Evolutionary conservation across 768 basidiomycete species (phyloP).

Genomic region (Wakefieldia striispora): DNA sequence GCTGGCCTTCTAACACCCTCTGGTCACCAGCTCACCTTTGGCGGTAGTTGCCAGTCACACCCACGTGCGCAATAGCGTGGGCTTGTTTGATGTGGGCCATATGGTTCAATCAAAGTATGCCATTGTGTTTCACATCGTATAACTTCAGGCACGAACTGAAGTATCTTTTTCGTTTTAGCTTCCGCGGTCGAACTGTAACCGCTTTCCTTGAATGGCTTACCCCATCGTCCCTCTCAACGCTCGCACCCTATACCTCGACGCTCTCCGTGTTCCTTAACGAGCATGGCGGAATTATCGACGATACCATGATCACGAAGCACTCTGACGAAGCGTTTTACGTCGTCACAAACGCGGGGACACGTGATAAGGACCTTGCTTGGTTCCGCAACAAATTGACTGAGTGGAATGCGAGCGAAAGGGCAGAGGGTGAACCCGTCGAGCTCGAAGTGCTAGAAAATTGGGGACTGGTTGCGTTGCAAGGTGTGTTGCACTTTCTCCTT

Average conservation of each 20-base stretch:
- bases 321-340: slow-evolving; percentile 81
- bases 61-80: slow-evolving; percentile 77
- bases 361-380: slow-evolving; percentile 80
- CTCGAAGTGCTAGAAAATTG: slow-evolving; percentile 78
- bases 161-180: slow-evolving; percentile 42
- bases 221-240: slow-evolving; percentile 71
- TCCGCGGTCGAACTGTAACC: slow-evolving; percentile 75
- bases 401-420: slow-evolving; percentile 69
- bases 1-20: not conserved
- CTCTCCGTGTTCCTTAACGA: slow-evolving; percentile 89
- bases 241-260: slow-evolving; percentile 75
- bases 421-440: slow-evolving; percentile 60
- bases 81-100: slow-evolving; percentile 96
- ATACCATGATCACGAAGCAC: slow-evolving; percentile 89
- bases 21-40: slow-evolving; percentile 8
- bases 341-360: slow-evolving; percentile 92
- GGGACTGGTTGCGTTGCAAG: slow-evolving; percentile 92
- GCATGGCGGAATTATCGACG: slow-evolving; percentile 92
- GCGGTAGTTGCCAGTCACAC: slow-evolving; percentile 81
- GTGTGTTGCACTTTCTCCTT: slow-evolving; percentile 37
- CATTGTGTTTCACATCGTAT: not conserved
- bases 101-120: slow-evolving; percentile 92
- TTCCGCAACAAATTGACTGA: slow-evolving; percentile 62
- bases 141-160: not conserved
- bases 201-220: slow-evolving; percentile 88